Percentiles rank a stretch among this genome's conserved stretches.
Evolutionary conservation across 306 rosid genomes (phyloP).

Genomic region (Carpinus viminea): DNA sequence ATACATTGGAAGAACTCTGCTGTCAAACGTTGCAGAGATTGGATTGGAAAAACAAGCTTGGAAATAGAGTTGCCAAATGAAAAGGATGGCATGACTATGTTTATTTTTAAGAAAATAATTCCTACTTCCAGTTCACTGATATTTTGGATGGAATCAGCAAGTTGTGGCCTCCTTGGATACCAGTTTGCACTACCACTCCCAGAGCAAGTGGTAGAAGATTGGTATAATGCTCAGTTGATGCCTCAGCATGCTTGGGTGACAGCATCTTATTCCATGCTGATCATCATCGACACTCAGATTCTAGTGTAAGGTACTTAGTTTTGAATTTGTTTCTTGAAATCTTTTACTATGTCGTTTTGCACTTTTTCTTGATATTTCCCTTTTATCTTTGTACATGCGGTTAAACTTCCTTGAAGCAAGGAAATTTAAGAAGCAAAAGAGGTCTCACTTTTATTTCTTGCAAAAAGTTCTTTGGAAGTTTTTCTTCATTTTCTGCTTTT

Average conservation of each 20-base stretch:
- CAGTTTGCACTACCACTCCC: not conserved
- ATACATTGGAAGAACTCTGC: constrained; percentile 39
- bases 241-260: not conserved
- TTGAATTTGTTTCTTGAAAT: too few relatives aligned
- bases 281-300: not conserved
- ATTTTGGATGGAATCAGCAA: not conserved
- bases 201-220: not conserved
- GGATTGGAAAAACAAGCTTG: constrained; percentile 25
- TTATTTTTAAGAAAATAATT: not conserved
- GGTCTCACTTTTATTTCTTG: not conserved
- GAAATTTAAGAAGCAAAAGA: not conserved
- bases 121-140: not conserved
- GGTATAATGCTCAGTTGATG: not conserved
- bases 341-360: not conserved
- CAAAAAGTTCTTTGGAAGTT: not conserved
- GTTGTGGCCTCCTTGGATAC: not conserved
- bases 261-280: not conserved
- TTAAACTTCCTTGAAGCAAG: not conserved
- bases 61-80: not conserved
- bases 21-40: constrained; percentile 28
- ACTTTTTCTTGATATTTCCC: not conserved
- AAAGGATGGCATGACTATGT: not conserved
- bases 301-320: not conserved
- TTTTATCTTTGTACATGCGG: not conserved
- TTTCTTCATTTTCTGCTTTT: not conserved